phyloP scores from a whole-genome alignment of 306 rosid genomes.

The Elaeagnus macrophylla region DNA sequence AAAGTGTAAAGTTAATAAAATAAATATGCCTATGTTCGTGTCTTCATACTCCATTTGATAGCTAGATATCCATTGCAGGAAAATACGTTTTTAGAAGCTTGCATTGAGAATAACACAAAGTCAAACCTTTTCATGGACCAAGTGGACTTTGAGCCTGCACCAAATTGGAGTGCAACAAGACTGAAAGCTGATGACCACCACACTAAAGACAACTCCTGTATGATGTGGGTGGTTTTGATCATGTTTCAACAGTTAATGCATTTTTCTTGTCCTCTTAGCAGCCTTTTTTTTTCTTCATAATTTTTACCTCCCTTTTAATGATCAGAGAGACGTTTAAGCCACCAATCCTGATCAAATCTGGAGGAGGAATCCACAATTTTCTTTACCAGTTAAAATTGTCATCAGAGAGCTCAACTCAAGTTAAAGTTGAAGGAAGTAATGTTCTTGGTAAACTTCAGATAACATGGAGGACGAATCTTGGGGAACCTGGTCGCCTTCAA shows the following conservation, averaged over 20 bases:
- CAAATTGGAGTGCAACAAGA: conserved; percentile 62
- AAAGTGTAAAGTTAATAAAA: too few relatives aligned
- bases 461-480: conserved; percentile 97
- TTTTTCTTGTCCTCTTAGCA: too few relatives aligned
- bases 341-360: conserved; percentile 69
- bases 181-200: conserved; percentile 60
- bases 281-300: conserved; percentile 5
- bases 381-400: conserved; percentile 70
- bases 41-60: conserved; percentile 11
- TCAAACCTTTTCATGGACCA: conserved; percentile 96
- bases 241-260: too few relatives aligned
- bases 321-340: conserved; percentile 62
- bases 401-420: conserved; percentile 40
- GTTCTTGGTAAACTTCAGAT: conserved; percentile 95
- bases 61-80: conserved; percentile 49
- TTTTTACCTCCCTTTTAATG: not conserved
- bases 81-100: conserved; percentile 90
- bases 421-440: conserved; percentile 84
- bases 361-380: conserved; percentile 90
- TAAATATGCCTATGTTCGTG: too few relatives aligned
- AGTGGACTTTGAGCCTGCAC: conserved; percentile 97
- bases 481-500: conserved; percentile 95
- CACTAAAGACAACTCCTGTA: conserved; percentile 32
- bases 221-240: conserved; percentile 30
- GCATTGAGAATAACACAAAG: conserved; percentile 95